Evolutionary conservation across 2,329 filamentous ascomycete species (phyloP), one percentile per base, ranked within the genome.

Genomic region (Chrysoporthe austroafricana): DNA sequence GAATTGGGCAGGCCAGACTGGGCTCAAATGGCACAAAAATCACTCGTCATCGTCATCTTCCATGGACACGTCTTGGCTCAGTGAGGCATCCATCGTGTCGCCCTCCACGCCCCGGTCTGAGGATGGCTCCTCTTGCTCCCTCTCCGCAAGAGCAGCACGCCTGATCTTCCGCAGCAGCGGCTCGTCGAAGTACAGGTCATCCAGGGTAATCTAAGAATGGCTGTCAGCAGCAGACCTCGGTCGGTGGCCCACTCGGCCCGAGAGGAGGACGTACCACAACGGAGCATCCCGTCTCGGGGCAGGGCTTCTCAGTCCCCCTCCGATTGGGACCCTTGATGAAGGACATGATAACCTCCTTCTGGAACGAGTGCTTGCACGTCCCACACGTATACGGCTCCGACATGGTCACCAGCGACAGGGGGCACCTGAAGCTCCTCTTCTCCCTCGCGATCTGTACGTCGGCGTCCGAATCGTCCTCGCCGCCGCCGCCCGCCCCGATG

Each of bases 321-420:
- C 72, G 58, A 68, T 72, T 73, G n/a, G 58, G 61, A 32, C 71
- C 69, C 65, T 83, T 83, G 75, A 82, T 69, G 54, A 89, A 61
- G 56, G 87, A 84, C 34, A 86, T 67, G 50, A 94, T 89, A 0
- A 87, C 86, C 1, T 76, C 74, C 76, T 87, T 90, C 74, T 94
- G 90, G 74, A 92, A 94, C 0, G 86, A 89, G 76, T 94, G 91
- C 66, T 86, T 88, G 80, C 91, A 94, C 71, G 86, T 86, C 16
- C 75, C 79, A 72, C 87, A 91, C 66, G 86, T 91, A 73, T 87
- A 88, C 0, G 91, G 91, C 63, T 92, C 84, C 54, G 81, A 79
- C 80, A 93, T 89, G 57, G 85, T 81, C 63, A 82, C 81, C 71
- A 93, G 80, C 0, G 90, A 91, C 26, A 94, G 76, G 0, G 91